phyloP scores from a whole-genome alignment of 2,329 filamentous ascomycete species.

The Myriangium duriaei region DNA sequence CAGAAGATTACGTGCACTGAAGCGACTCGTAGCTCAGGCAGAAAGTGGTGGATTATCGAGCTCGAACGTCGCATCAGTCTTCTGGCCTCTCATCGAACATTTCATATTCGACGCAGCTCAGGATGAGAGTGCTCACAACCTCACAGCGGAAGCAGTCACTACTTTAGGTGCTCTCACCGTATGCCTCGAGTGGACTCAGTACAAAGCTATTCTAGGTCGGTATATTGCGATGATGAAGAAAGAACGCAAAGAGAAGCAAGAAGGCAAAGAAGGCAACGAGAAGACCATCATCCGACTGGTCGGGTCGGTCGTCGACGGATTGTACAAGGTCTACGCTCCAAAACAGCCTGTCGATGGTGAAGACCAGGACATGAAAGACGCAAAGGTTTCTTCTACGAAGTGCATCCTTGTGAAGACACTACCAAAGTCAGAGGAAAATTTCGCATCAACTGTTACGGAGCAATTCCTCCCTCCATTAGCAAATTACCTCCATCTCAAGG shows the following conservation, averaged over 20 bases:
- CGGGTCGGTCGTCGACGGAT: conserved; percentile 65
- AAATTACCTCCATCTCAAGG: conserved; percentile 84
- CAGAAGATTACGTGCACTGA: conserved; percentile 70
- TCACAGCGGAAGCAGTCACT: conserved; percentile 74
- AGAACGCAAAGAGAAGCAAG: no score
- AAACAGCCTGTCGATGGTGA: background rate
- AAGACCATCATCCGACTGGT: conserved; percentile 78
- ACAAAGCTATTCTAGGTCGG: conserved; percentile 68
- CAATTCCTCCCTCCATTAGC: conserved; percentile 68
- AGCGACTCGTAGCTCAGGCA: conserved; percentile 60
- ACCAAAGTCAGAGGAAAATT: conserved; percentile 30
- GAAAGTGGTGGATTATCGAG: conserved; percentile 52
- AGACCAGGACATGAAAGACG: conserved; percentile 1
- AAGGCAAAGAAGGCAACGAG: conserved; percentile 68
- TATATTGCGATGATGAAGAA: conserved; percentile 67
- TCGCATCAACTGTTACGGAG: conserved; percentile 51
- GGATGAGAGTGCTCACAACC: conserved; percentile 64
- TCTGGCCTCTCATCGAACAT: conserved; percentile 84
- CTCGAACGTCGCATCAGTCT: conserved; percentile 70
- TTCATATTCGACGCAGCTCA: conserved; percentile 78
- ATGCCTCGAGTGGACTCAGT: conserved; percentile 82
- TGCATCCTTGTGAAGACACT: conserved; percentile 39
- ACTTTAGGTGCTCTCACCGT: conserved; percentile 64
- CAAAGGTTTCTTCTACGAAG: conserved; percentile 37
- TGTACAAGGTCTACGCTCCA: conserved; percentile 32